phyloP scores from a whole-genome alignment of 2,329 filamentous ascomycete genomes.

The Diplodia seriata region DNA sequence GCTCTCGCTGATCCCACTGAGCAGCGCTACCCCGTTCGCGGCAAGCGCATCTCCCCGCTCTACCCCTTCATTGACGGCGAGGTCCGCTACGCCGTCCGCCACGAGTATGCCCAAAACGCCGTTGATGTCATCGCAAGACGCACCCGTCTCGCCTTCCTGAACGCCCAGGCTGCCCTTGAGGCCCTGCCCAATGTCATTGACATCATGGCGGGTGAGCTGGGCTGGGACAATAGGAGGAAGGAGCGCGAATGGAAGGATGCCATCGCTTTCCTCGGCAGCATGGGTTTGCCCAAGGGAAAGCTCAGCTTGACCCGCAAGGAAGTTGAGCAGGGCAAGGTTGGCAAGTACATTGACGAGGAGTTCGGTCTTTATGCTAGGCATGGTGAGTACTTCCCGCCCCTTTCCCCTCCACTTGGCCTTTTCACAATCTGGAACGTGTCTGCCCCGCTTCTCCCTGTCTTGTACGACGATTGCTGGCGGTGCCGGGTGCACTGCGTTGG shows the following conservation, averaged over 20 bases:
- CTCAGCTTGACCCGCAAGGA: slow-evolving; percentile 62
- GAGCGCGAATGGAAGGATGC: slow-evolving; percentile 81
- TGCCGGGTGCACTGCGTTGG: slow-evolving; percentile 16
- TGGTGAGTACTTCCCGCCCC: slow-evolving; percentile 47
- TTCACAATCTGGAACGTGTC: neutral
- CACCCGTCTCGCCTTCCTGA: slow-evolving; percentile 86
- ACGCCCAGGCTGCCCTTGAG: slow-evolving; percentile 88
- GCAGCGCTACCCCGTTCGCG: slow-evolving; percentile 80
- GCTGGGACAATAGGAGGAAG: slow-evolving; percentile 76
- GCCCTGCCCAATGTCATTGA: slow-evolving; percentile 86
- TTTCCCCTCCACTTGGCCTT: neutral
- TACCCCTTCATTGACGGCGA: slow-evolving; percentile 95
- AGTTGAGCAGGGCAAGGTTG: slow-evolving; percentile 61
- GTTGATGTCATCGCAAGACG: slow-evolving; percentile 86
- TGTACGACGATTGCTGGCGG: neutral
- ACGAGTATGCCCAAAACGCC: slow-evolving; percentile 92
- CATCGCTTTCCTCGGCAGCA: slow-evolving; percentile 64
- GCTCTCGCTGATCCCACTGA: slow-evolving; percentile 79
- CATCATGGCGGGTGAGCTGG: slow-evolving; percentile 83
- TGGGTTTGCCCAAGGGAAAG: slow-evolving; percentile 67
- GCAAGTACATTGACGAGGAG: slow-evolving; percentile 56
- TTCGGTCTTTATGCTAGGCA: slow-evolving; percentile 58
- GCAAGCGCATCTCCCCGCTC: slow-evolving; percentile 77
- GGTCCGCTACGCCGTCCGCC: slow-evolving; percentile 82
- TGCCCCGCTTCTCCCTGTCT: slow-evolving; percentile 11